Evolutionary conservation across 169 alveolate species (phyloP), one percentile per base, ranked within the genome.

Genomic region (Blepharisma undulans): DNA sequence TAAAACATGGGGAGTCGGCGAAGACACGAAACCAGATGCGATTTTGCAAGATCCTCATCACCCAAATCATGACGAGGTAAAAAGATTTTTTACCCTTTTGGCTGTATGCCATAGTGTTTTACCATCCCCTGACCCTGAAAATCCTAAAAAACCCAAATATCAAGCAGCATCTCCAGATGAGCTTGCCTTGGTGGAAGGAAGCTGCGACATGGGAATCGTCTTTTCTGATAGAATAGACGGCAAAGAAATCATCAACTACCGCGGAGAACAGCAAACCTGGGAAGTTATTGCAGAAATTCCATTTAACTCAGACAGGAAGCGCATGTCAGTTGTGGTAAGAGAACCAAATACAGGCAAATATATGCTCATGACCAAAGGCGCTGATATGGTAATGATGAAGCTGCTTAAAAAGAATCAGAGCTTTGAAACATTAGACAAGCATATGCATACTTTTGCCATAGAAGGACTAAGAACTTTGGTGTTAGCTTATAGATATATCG

Each of bases 271-370:
- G 29, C 29, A 60, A 36, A 33, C 27, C 84, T 88, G 92, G 92
- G 60, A 76, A 25, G 32, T 88, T 19, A 16, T 76, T 2, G 85
- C 87, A 2, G 92, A 88, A 32, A 71, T 88, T 25, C 92, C 92
- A n/a, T 98, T 97, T 91, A 94, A 96, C 84, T 93, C 96, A 36
- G 97, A 93, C 66, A 93, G 98, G 87, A 97, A 96, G 74, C 90
- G 98, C 87, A 97, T 97, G 98, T 93, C 97, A 29, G 95, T 98
- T 0, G 91, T 98, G 32, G 88, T 96, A 4, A 93, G 93, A 80
- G 71, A 94, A 78, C 85, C 92, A 4, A 5, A 36, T 3, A 76
- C 76, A 16, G 71, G 72, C 60, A n/a, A 12, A 72, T 19, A 74
- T 7, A 22, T 71, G 29, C 34, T 88, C 1, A 33, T 88, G 74